phyloP scores from a whole-genome alignment of 2,329 filamentous ascomycete species.

The Alternaria angustiovoidea region DNA sequence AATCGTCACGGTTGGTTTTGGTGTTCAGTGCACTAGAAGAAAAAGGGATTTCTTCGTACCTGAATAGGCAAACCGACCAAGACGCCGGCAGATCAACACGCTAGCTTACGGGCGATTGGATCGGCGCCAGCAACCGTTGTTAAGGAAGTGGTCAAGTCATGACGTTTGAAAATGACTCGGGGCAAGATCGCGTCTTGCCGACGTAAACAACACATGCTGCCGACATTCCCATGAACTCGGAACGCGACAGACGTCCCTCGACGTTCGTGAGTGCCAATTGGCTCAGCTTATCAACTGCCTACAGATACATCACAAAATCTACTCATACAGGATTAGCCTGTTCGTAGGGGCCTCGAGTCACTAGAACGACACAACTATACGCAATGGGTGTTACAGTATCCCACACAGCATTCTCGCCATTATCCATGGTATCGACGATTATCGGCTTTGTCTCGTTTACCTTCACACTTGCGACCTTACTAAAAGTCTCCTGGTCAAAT shows the following conservation, averaged over 20 bases:
- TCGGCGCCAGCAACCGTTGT: background rate
- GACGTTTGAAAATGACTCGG: background rate
- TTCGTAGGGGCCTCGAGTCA: background rate
- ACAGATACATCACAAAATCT: background rate
- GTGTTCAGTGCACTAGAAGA: background rate
- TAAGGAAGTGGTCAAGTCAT: background rate
- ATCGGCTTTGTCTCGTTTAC: conserved; percentile 55
- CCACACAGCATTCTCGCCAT: conserved; percentile 39
- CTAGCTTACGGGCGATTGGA: background rate
- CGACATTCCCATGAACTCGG: background rate
- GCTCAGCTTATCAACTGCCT: background rate
- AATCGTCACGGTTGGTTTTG: background rate
- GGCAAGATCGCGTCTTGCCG: background rate
- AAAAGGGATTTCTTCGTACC: background rate
- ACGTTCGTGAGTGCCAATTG: background rate
- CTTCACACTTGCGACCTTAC: conserved; percentile 55
- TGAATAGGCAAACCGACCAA: background rate
- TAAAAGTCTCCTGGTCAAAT: conserved; percentile 54
- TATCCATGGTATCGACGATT: conserved; percentile 47
- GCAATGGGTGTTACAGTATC: conserved; percentile 34
- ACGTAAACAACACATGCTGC: background rate
- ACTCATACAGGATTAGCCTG: background rate
- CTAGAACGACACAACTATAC: background rate
- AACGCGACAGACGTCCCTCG: background rate
- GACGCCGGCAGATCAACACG: background rate